Evolutionary conservation across 768 basidiomycete species (phyloP).

Genomic region (Myochromella boudieri): DNA sequence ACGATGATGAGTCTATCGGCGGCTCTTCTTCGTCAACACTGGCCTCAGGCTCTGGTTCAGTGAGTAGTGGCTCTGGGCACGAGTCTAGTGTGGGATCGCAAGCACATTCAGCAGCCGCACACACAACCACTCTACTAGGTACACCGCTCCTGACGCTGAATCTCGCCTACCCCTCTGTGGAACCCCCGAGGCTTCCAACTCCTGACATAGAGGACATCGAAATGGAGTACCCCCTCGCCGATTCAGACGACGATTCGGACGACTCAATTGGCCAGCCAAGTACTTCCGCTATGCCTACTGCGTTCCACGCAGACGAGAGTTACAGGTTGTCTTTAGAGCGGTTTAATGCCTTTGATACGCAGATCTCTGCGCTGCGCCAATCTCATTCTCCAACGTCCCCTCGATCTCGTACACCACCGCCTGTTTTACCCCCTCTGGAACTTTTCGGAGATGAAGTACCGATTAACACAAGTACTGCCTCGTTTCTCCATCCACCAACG

Average conservation of each 20-base stretch:
- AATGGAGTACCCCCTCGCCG: constrained; percentile 42
- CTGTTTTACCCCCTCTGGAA: constrained; percentile 35
- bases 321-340: constrained; percentile 48
- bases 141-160: constrained; percentile 21
- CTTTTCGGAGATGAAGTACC: constrained; percentile 19
- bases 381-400: constrained; percentile 28
- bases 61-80: constrained; percentile 8
- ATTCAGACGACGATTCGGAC: constrained; percentile 16
- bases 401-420: constrained; percentile 29
- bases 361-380: constrained; percentile 48
- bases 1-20: constrained; percentile 32
- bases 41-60: constrained; percentile 26
- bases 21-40: constrained; percentile 36
- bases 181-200: constrained; percentile 41
- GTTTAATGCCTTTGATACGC: constrained; percentile 53
- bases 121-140: constrained; percentile 14
- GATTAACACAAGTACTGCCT: constrained; percentile 15
- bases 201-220: constrained; percentile 50
- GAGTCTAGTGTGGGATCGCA: constrained; percentile 7
- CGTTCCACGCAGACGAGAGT: constrained; percentile 29
- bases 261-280: constrained; percentile 8
- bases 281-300: constrained; percentile 4
- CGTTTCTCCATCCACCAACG: constrained; percentile 24
- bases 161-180: constrained; percentile 15
- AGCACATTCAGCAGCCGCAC: constrained; percentile 13